These are phyloP conservation scores for Conringia planisiliqua DNA, from an alignment of 345 rosid species.

Conservation along the genomic window DNA sequence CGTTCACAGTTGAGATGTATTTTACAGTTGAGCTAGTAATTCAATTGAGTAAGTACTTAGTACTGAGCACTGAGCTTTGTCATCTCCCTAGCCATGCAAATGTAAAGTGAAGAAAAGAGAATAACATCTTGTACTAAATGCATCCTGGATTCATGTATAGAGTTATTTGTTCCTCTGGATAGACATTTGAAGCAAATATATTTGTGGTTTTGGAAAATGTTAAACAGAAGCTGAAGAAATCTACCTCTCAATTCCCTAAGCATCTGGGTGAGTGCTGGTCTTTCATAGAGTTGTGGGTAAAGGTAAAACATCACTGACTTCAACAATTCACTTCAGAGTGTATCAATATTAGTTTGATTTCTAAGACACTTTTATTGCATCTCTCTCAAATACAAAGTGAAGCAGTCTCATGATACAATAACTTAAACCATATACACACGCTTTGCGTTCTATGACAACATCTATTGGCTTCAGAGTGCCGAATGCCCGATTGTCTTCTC, in stretches of 20 bases:
- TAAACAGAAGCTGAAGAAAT: background rate
- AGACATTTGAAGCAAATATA: background rate
- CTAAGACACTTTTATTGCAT: slow-evolving; percentile 11
- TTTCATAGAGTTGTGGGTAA: background rate
- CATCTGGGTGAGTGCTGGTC: background rate
- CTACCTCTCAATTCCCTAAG: background rate
- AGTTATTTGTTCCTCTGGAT: slow-evolving; percentile 7
- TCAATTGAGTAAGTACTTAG: slow-evolving; percentile 2
- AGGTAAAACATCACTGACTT: background rate
- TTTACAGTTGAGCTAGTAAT: slow-evolving; percentile 11
- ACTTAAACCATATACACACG: background rate
- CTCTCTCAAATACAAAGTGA: slow-evolving; percentile 8
- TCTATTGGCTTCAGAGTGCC: slow-evolving; percentile 20
- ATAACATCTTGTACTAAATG: slow-evolving; percentile 7
- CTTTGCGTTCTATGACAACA: background rate
- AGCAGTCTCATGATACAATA: background rate
- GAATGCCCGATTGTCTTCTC: slow-evolving; percentile 25
- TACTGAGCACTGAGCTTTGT: background rate
- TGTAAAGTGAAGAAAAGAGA: slow-evolving; percentile 15
- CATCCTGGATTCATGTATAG: slow-evolving; percentile 19
- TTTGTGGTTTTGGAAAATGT: background rate
- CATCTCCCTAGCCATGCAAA: slow-evolving; percentile 10
- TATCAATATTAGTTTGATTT: background rate
- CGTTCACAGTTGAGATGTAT: background rate
- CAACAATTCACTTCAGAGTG: background rate